Percentiles rank a stretch among this genome's conserved stretches.
Conservation (phyloP, 345 rosid species). For the Iberis pinnata region DNA sequence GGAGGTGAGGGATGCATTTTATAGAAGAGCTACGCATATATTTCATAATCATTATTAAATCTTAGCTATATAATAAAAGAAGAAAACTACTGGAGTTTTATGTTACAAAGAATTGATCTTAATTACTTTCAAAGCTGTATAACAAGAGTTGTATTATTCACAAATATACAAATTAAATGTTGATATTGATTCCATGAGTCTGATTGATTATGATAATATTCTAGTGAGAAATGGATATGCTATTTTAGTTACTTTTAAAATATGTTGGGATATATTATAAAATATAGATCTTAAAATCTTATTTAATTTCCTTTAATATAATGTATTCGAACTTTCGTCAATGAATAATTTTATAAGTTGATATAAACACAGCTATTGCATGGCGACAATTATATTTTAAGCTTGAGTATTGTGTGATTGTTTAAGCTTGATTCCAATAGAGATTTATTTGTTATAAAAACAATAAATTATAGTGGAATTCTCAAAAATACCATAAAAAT, state of each 20-base stretch:
- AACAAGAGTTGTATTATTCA: neutral
- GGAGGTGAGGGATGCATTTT: too few species aligned
- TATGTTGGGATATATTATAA: neutral
- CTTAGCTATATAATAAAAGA: too few species aligned
- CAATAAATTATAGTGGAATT: too few species aligned
- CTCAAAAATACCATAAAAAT: too few species aligned
- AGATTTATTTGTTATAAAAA: too few species aligned
- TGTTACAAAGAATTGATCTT: constrained; percentile 2
- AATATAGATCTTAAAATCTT: neutral
- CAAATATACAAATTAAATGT: too few species aligned
- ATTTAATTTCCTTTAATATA: neutral
- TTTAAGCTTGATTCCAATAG: too few species aligned
- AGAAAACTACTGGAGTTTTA: neutral
- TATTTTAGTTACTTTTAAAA: constrained; percentile 10
- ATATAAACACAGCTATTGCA: constrained; percentile 31
- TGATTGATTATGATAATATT: constrained; percentile 16
- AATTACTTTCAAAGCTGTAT: neutral
- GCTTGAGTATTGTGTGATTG: too few species aligned
- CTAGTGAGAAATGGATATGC: constrained; percentile 19
- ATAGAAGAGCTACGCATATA: too few species aligned
- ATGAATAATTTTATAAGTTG: neutral
- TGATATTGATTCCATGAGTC: too few species aligned
- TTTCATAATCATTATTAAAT: too few species aligned
- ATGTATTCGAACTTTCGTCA: constrained; percentile 6
- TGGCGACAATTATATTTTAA: constrained; percentile 16